Evolutionary conservation across 345 rosid genomes (phyloP), one percentile per base, ranked within the genome.

Genomic region (Camelina hispida): DNA sequence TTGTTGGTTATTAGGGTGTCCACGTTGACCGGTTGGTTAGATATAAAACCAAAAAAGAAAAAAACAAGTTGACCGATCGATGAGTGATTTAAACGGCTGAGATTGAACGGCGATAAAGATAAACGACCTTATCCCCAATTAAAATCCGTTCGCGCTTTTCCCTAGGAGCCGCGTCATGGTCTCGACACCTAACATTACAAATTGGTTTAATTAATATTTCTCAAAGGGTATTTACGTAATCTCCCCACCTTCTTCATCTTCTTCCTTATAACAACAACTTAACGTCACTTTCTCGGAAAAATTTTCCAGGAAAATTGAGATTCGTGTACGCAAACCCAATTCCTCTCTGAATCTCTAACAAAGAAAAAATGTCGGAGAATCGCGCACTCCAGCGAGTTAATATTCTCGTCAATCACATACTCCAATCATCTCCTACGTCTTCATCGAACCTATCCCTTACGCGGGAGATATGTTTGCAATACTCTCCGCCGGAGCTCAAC

Each of bases 401-500:
- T 53, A 69, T 91, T 23, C 84, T 91, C 11, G 57, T 79, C 40
- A 78, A 88, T 73, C 98, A 94, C 81, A 76, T 94, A 8, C 60
- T 80, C 59, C 84, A 54, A 4, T 72, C 85, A 4, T 51, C 70
- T 40, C 42, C 79, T 25, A 18, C 9, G 2, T 15, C 70, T 13
- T 20, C 22, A 20, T 20, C 82, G 32, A 48, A 18, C 23, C 40
- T 38, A 43, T 64, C 78, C 53, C 71, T 84, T 20, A 61, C 79
- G 5, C 72, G 82, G 18, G 87, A 84, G 72, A 40, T 70, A 6
- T 94, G 98, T 66, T 68, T 91, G 42, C 75, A 76, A 56, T 91
- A 85, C 83, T 48, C 83, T 1, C 93, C 93, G 0, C 95, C 98
- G 13, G 95, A 94, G 79, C 83, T 87, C 57, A 50, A 81, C 43